Evolutionary conservation across 495 filamentous ascomycete genomes (phyloP), one percentile per base, ranked within the genome.

Genomic region (Hypoxylon rickii): DNA sequence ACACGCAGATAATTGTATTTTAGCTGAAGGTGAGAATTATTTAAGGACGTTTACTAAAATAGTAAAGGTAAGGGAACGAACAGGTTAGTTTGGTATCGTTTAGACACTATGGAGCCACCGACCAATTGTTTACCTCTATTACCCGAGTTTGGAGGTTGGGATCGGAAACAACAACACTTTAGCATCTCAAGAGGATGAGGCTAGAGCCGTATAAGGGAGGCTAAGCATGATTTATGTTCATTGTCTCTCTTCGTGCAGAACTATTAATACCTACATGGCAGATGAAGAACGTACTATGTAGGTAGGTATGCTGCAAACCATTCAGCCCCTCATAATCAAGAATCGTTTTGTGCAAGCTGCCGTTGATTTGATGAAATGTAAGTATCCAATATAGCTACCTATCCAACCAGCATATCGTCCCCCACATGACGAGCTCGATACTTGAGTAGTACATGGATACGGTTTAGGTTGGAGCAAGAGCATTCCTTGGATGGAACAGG

Each of bases 311-410:
- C 24, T 29, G 10, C 24, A 4, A 4, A 29, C 4, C 10, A 29
- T 33, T 50, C 17, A 44, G 31, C 33, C 29, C 18, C 39, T 49
- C 41, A 39, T 50, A 12, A 55, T 37, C 53, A 15, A 46, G 44
- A 57, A 54, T 45, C 33, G 55, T 57, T n/a, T 48, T 52, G 53
- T 58, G 63, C 57, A 41, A 38, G 51, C 48, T 54, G 53, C 58
- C 63, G 55, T 48, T 16, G 39, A 50, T 58, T 58, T 53, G 49
- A 68, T 45, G 41, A 58, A 37, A 45, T 55, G 44, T 45, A 52
- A 55, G 63, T 50, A 43, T 61, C n/a, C n/a, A n/a, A n/a, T n/a
- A n/a, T n/a, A n/a, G n/a, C n/a, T n/a, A n/a, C n/a, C n/a, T n/a
- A n/a, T n/a, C 48, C 40, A 43, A 24, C 40, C 43, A 55, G 41